Base-by-base conservation (phyloP, 2,329 filamentous ascomycete species). In the Aspergillus piperis region DNA sequence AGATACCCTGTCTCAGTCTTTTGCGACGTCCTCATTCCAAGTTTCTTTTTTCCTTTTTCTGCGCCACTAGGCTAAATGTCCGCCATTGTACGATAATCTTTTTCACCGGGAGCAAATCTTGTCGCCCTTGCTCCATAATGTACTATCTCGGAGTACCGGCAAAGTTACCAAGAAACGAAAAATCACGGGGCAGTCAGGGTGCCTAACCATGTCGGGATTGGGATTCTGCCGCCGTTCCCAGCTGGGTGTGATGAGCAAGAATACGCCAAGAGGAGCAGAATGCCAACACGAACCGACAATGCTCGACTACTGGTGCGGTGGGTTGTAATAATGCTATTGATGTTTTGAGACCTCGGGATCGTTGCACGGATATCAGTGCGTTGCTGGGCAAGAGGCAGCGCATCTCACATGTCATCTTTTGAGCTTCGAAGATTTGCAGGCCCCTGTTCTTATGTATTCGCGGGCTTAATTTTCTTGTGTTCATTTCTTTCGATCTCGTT, bases 41-140 rank as follows among this genome's bases (percentile, higher is more conserved):
- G 69, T 68, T 67, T 70, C 66, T 65, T 65, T 65, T 70, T 66
- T 70, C 32, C 32, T 36, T 73, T 70, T 71, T 63, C 71, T 68
- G 65, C 65, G 65, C 68, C 69, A 66, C 73, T 71, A 71, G 67
- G 67, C 71, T 68, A 67, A 69, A 69, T 69, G 66, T 69, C 68
- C 70, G 68, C 70, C 70, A 71, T 71, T 77, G 78, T 79, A 78
- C 75, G 75, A 80, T 81, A 81, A 77, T 80, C 69, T 78, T 75
- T 68, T 69, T 72, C 68, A 68, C 68, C 64, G 63, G 66, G 60
- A 66, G 63, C 55, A 62, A 64, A 59, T 63, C 60, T 64, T 61
- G 56, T 63, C 61, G 53, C 66, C 66, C 64, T 66, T 55, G 25
- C 53, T 60, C 67, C 68, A 71, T 73, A 69, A 72, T 66, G 64